A percentile compares a stretch with the other conserved stretches of the same genome.
Evolutionary conservation across 2,329 filamentous ascomycete species (phyloP).

Genomic region (Epichloe scottii): DNA sequence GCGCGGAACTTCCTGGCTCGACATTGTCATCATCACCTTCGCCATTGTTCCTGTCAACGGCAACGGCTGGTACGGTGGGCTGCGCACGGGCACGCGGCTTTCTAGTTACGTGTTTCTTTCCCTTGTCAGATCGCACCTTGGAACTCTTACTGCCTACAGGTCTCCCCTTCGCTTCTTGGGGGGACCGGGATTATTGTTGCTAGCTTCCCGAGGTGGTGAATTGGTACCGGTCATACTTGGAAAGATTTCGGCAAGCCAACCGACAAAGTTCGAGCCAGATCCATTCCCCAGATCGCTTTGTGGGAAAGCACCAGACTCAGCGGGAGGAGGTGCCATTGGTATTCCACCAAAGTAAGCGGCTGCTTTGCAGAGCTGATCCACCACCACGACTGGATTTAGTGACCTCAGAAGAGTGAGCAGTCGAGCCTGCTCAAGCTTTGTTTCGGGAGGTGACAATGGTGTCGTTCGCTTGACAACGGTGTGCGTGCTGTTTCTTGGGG

Average conservation of each 20-base stretch:
- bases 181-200: not conserved
- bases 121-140: conserved; percentile 14
- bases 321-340: conserved; percentile 40
- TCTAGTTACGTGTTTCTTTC: conserved; percentile 3
- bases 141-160: conserved; percentile 39
- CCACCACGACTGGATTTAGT: conserved; percentile 41
- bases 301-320: conserved; percentile 36
- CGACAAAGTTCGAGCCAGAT: conserved; percentile 43
- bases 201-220: not conserved
- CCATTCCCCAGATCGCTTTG: conserved; percentile 44
- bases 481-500: not conserved
- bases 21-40: not conserved
- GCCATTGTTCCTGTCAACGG: not conserved
- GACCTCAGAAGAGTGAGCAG: conserved; percentile 43
- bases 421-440: conserved; percentile 47
- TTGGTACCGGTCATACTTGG: not conserved
- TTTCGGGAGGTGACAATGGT: conserved; percentile 27
- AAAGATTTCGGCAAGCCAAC: conserved; percentile 53
- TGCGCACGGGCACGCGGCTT: not conserved
- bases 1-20: not conserved
- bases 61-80: not conserved
- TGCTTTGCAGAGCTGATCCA: conserved; percentile 50
- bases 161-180: conserved; percentile 35
- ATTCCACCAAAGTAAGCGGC: conserved; percentile 52
- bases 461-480: conserved; percentile 3